phyloP scores from a whole-genome alignment of 2,329 filamentous ascomycete genomes.

The Aureobasidium sp. region DNA sequence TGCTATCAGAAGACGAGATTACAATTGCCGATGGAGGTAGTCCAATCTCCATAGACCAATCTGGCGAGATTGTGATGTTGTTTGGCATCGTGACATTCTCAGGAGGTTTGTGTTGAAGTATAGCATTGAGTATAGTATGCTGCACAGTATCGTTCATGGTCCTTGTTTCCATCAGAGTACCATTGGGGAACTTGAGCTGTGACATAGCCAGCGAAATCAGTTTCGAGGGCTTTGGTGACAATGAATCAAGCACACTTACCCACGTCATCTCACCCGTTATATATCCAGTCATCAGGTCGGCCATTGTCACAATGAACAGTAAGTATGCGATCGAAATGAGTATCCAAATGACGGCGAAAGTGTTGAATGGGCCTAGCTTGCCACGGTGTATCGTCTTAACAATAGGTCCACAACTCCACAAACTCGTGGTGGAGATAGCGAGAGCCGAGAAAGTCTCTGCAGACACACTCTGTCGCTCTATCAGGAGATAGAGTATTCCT shows the following conservation, averaged over 20 bases:
- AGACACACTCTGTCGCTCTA: neutral
- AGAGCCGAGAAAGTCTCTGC: neutral
- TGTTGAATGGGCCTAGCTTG: neutral
- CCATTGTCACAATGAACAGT: neutral
- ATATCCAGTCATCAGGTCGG: neutral
- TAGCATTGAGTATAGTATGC: neutral
- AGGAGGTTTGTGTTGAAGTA: neutral
- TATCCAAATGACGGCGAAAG: neutral
- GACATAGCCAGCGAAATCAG: neutral
- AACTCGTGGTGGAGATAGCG: neutral
- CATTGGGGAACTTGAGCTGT: neutral
- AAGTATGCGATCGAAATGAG: neutral
- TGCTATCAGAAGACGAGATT: neutral
- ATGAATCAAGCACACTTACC: neutral
- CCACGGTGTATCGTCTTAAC: neutral
- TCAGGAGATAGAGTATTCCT: neutral
- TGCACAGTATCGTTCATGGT: neutral
- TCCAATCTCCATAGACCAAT: neutral
- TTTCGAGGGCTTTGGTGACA: too few relatives aligned
- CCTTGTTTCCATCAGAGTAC: neutral
- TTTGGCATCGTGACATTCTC: neutral
- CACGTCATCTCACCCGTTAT: neutral
- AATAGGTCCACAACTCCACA: neutral
- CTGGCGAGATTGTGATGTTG: neutral
- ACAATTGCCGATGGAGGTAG: neutral